A percentile compares a stretch with the other conserved stretches of the same genome.
Conservation (phyloP, 345 rosid genomes). For the Corymbia maculata region DNA sequence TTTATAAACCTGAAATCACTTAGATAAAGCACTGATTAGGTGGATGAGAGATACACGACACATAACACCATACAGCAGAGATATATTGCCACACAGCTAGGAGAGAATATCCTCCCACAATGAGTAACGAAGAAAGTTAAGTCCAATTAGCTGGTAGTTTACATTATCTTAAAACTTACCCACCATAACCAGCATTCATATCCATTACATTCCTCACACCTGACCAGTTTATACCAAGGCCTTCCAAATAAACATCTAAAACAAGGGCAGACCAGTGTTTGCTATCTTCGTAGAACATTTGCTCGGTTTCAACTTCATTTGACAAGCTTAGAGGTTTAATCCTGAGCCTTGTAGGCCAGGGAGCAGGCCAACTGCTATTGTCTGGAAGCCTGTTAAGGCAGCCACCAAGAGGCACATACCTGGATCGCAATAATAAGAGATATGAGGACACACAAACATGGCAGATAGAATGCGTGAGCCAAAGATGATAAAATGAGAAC, state of each 20-base stretch:
- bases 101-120: background rate
- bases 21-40: background rate
- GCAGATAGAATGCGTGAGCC: background rate
- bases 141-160: background rate
- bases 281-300: slow-evolving; percentile 41
- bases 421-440: background rate
- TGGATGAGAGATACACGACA: background rate
- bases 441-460: background rate
- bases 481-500: background rate
- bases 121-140: background rate
- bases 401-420: slow-evolving; percentile 61
- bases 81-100: background rate
- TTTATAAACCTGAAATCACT: background rate
- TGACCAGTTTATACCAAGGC: slow-evolving; percentile 58
- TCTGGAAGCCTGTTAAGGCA: slow-evolving; percentile 68
- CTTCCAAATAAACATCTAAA: slow-evolving; percentile 54
- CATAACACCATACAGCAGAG: background rate
- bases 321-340: slow-evolving; percentile 43
- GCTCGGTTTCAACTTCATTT: slow-evolving; percentile 21
- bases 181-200: slow-evolving; percentile 94
- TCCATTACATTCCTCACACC: slow-evolving; percentile 73
- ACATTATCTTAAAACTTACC: slow-evolving; percentile 28
- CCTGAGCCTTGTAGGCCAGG: slow-evolving; percentile 75
- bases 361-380: slow-evolving; percentile 58
- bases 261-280: slow-evolving; percentile 64